Evolutionary conservation across 1,139 yeast genomes (phyloP).

Genomic region (Wickerhamomyces sp.): DNA sequence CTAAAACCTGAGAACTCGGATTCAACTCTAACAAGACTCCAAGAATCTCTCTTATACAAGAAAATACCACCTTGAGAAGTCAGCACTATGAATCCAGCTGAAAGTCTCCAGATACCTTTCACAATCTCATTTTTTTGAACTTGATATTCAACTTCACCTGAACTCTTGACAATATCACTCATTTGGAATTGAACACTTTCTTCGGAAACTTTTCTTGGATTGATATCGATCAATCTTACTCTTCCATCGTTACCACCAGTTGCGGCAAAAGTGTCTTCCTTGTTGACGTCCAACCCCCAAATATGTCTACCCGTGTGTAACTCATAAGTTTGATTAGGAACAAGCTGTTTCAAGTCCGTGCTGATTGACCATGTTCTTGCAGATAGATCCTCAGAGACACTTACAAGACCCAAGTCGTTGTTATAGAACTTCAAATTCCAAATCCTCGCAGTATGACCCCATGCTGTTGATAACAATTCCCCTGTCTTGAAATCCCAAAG

Average conservation of each 20-base stretch:
- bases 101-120: constrained; percentile 51
- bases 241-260: constrained; percentile 93
- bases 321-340: constrained; percentile 43
- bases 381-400: constrained; percentile 88
- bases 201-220: constrained; percentile 22
- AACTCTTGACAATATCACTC: constrained; percentile 26
- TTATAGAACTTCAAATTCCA: constrained; percentile 71
- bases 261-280: constrained; percentile 43
- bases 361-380: constrained; percentile 66
- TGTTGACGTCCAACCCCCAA: constrained; percentile 74
- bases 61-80: constrained; percentile 62
- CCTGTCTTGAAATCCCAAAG: constrained; percentile 64
- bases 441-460: constrained; percentile 96
- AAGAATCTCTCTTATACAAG: constrained; percentile 27
- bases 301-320: constrained; percentile 83
- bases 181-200: constrained; percentile 29
- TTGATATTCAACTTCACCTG: constrained; percentile 22
- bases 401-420: constrained; percentile 36
- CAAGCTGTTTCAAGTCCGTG: constrained; percentile 30
- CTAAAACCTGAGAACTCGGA: constrained; percentile 42
- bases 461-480: constrained; percentile 63
- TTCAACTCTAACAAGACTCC: constrained; percentile 31
- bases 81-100: constrained; percentile 43
- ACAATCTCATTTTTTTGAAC: constrained; percentile 49
- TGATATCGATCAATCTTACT: constrained; percentile 55